A percentile compares a stretch with the other conserved stretches of the same genome.
Evolutionary conservation across 2,329 filamentous ascomycete species (phyloP).

Genomic region (Hawksworthiomyces lignivorus): DNA sequence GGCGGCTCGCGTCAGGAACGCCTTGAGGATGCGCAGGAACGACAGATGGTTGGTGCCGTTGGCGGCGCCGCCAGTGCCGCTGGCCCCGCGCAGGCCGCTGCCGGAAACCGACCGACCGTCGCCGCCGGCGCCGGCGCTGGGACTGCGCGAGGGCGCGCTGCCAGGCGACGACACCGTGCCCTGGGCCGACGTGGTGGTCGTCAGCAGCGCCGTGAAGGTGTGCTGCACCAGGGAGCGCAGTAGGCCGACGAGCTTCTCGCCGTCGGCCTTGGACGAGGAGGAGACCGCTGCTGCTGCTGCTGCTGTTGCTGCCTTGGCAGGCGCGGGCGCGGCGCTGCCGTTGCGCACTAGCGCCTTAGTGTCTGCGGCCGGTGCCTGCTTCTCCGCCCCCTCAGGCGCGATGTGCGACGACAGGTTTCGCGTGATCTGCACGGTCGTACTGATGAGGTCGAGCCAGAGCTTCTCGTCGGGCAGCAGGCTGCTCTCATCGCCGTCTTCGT

Average conservation of each 20-base stretch:
- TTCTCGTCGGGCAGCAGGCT: conserved; percentile 43
- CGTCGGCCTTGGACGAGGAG: conserved; percentile 29
- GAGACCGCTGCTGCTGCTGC: not conserved
- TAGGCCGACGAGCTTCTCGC: conserved; percentile 54
- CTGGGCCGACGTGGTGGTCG: conserved; percentile 25
- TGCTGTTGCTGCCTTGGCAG: not conserved
- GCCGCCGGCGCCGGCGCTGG: too few species aligned
- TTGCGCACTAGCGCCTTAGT: not conserved
- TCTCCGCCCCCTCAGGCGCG: conserved; percentile 19
- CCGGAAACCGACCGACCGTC: too few species aligned
- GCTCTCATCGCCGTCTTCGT: conserved; percentile 35
- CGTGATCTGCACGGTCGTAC: conserved; percentile 55
- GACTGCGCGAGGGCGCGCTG: not conserved
- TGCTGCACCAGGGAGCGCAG: conserved; percentile 79
- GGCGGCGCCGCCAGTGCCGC: conserved; percentile 24
- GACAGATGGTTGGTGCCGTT: conserved; percentile 62
- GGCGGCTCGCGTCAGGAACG: conserved; percentile 78
- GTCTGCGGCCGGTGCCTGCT: too few species aligned
- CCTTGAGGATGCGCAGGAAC: conserved; percentile 81
- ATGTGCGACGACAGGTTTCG: conserved; percentile 54
- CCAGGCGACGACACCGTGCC: not conserved
- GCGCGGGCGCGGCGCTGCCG: not conserved
- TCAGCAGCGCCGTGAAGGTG: conserved; percentile 79
- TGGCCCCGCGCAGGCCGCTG: conserved; percentile 25
- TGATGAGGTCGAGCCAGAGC: conserved; percentile 55